These are phyloP conservation scores for Neobulgaria alba DNA, from an alignment of 2,329 filamentous ascomycete genomes.

Conservation along the genomic window DNA sequence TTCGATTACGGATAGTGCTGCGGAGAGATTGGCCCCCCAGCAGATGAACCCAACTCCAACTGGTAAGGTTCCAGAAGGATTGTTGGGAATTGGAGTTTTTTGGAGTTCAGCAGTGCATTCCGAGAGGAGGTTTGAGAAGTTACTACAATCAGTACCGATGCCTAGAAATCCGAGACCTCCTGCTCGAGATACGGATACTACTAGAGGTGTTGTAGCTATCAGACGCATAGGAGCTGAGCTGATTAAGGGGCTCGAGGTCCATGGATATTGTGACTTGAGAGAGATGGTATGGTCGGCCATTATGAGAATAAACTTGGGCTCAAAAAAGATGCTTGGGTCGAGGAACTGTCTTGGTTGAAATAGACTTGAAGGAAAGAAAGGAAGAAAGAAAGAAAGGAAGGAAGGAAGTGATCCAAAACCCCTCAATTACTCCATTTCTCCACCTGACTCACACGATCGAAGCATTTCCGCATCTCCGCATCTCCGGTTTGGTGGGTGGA, in stretches of 20 bases:
- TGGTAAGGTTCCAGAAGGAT: constrained; percentile 28
- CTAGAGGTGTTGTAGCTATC: constrained; percentile 46
- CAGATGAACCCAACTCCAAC: constrained; percentile 40
- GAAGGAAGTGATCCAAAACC: too few species aligned
- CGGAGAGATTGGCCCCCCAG: constrained; percentile 35
- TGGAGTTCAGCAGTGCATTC: constrained; percentile 17
- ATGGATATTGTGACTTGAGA: constrained; percentile 41
- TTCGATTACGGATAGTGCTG: constrained; percentile 26
- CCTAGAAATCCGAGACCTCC: constrained; percentile 43
- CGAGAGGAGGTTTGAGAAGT: constrained; percentile 20
- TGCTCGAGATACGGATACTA: constrained; percentile 49
- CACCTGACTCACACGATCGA: too few species aligned
- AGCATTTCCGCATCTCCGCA: too few species aligned
- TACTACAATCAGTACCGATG: constrained; percentile 27
- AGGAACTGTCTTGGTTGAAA: too few species aligned
- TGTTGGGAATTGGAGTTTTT: constrained; percentile 8
- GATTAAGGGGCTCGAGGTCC: constrained; percentile 49
- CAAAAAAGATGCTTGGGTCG: too few species aligned
- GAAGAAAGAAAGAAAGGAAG: too few species aligned
- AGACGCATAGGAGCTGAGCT: constrained; percentile 61
- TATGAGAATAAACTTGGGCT: too few species aligned
- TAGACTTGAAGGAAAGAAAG: too few species aligned
- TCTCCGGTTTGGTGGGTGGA: too few species aligned
- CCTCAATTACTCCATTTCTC: too few species aligned
- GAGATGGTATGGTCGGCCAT: too few species aligned